Percentiles rank a stretch among this genome's conserved stretches.
These are phyloP conservation scores for Pachysandra terminalis DNA, from an alignment of 164 flowering plant species.

Conservation along the genomic window DNA sequence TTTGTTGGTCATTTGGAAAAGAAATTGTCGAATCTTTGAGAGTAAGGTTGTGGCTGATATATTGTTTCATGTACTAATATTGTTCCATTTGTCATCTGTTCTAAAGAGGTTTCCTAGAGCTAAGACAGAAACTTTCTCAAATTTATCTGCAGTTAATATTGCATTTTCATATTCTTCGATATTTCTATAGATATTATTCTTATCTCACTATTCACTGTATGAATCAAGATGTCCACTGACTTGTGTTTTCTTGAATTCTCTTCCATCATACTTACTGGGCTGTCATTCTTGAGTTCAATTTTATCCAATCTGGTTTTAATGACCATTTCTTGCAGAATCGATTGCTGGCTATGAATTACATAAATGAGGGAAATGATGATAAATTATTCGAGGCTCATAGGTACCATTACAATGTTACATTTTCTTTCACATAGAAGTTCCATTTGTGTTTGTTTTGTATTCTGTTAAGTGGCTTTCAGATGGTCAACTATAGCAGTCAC, in stretches of 20 bases:
- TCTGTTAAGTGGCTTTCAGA: background rate
- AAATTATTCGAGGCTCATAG: constrained; percentile 98
- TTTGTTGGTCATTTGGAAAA: too few species aligned
- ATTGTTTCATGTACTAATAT: too few species aligned
- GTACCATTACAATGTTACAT: constrained; percentile 27
- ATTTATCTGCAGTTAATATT: too few species aligned
- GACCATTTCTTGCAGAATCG: constrained; percentile 68
- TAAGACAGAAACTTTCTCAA: too few species aligned
- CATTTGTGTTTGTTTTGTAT: background rate
- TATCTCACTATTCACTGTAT: too few species aligned
- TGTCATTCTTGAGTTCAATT: background rate
- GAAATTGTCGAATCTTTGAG: too few species aligned
- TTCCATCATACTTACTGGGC: background rate
- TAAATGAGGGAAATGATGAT: constrained; percentile 85
- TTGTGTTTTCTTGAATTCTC: background rate
- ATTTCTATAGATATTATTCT: background rate
- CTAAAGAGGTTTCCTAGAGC: too few species aligned
- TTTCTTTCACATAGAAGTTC: background rate
- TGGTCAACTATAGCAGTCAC: too few species aligned
- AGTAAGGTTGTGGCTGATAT: too few species aligned
- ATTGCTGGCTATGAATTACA: constrained; percentile 97
- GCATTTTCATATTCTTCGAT: background rate
- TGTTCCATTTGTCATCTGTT: too few species aligned
- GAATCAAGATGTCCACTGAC: background rate
- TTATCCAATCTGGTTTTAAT: background rate